phyloP scores from a whole-genome alignment of 495 filamentous ascomycete genomes.

The Trichoderma erinaceum region DNA sequence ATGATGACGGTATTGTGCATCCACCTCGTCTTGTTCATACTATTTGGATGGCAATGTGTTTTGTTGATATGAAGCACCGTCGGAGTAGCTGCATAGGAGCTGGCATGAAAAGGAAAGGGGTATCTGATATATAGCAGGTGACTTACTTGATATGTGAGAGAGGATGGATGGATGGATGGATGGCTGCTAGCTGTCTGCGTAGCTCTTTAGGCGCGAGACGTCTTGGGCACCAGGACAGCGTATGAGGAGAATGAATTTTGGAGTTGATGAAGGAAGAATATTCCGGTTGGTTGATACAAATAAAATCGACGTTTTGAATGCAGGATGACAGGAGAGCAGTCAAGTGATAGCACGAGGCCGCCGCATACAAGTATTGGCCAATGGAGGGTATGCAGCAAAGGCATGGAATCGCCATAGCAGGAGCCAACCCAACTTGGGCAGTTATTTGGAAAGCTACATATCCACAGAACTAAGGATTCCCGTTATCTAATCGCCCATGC shows the following conservation, averaged over 20 bases:
- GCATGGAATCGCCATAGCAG: not conserved
- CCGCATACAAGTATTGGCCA: not conserved
- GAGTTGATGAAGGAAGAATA: not conserved
- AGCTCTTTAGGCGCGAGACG: too few relatives aligned
- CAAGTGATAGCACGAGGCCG: not conserved
- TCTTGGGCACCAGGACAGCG: too few relatives aligned
- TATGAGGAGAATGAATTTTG: too few relatives aligned
- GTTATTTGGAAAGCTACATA: not conserved
- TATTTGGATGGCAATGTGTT: not conserved
- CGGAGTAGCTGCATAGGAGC: not conserved
- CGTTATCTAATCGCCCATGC: not conserved
- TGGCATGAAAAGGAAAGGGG: not conserved
- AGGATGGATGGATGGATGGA: too few relatives aligned
- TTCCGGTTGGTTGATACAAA: not conserved
- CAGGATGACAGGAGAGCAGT: not conserved
- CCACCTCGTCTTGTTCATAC: too few relatives aligned
- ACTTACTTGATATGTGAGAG: too few relatives aligned
- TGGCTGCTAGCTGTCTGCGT: too few relatives aligned
- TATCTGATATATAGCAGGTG: not conserved
- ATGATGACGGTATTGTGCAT: too few relatives aligned
- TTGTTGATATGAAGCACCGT: not conserved
- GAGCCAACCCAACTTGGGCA: not conserved
- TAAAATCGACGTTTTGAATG: not conserved
- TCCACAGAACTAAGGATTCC: not conserved
- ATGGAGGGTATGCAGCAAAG: constrained; percentile 7